These are phyloP conservation scores for Penicillium sp. DNA, from an alignment of 2,329 filamentous ascomycete genomes.

Conservation along the genomic window DNA sequence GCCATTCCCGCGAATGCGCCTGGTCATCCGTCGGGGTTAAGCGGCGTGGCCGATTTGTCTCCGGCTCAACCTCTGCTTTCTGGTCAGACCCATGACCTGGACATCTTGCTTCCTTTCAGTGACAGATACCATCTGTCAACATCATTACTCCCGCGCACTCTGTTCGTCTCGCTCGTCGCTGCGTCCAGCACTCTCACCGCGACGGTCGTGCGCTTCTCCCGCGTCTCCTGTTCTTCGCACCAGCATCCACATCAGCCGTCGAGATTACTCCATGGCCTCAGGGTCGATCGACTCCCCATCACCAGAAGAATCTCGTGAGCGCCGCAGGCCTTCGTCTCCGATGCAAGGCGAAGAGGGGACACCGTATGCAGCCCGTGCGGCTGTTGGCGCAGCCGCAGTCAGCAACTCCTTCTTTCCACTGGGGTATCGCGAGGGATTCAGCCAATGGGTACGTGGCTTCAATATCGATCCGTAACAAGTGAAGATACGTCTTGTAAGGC, in stretches of 20 bases:
- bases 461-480: not conserved
- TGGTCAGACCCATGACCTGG: conserved; percentile 13
- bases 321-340: conserved; percentile 14
- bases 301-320: conserved; percentile 23
- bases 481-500: not conserved
- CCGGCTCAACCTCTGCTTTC: conserved; percentile 8
- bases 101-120: conserved; percentile 4
- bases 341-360: conserved; percentile 15
- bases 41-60: conserved; percentile 19
- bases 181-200: not conserved
- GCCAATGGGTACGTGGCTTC: conserved; percentile 68
- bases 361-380: conserved; percentile 31
- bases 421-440: conserved; percentile 83
- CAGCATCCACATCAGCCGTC: conserved; percentile 13
- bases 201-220: conserved; percentile 1
- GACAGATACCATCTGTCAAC: conserved; percentile 5
- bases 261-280: conserved; percentile 31
- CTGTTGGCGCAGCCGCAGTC: conserved; percentile 24
- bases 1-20: conserved; percentile 6
- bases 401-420: conserved; percentile 61
- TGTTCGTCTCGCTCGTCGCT: not conserved
- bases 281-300: conserved; percentile 30
- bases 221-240: conserved; percentile 7
- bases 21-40: conserved; percentile 20
- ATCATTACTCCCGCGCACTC: conserved; percentile 2